Base-by-base conservation (phyloP, 768 basidiomycete genomes). In the Imleria badia region DNA sequence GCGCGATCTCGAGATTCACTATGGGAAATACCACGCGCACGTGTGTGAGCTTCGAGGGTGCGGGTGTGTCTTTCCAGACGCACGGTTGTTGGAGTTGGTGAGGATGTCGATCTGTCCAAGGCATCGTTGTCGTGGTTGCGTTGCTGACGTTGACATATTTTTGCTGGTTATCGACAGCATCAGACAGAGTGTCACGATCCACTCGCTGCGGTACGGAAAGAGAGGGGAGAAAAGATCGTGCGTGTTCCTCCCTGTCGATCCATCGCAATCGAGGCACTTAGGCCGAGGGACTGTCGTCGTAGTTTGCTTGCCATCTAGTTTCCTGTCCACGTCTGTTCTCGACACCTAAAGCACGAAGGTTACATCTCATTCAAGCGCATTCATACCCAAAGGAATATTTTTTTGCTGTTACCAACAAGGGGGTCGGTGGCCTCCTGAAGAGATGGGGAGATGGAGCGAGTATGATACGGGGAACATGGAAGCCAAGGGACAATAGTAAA, bases 381-480 rank as follows among this genome's bases (percentile, higher is more conserved):
- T 82, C 79, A 47, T 96, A 87, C 66, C 92, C 93, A 6, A 91
- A 91, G 66, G 83, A 94, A 64, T 96, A 87, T 70, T 95, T 92
- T 72, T 96, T 95, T 67, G 83, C 89, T 19, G 87, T 96, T 19
- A 94, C 91, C 15, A 94, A 94, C 72, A 93, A 90, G 66, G 94
- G 94, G 20, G 83, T 94, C 13, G 91, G 91, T 13, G 89, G 87
- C 5, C 73, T 94, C 17, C 69, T 93, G 51, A 81, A 83, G 67
- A 81, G 76, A 63, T 93, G 90, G 89, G 91, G 91, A 11, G 88
- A 89, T 54, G 91, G 91, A 7, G 91, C 82, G 6, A 91, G 88
- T 60, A 76, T 94, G 73, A 76, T 93, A 49, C 78, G 91, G 36
- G 81, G 81, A 12, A 75, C 81, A 52, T 94, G 91, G 91, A 89